Percentiles rank a stretch among this genome's conserved stretches.
These are phyloP conservation scores for Mycena kentingensis DNA, from an alignment of 768 basidiomycete species.

Conservation along the genomic window DNA sequence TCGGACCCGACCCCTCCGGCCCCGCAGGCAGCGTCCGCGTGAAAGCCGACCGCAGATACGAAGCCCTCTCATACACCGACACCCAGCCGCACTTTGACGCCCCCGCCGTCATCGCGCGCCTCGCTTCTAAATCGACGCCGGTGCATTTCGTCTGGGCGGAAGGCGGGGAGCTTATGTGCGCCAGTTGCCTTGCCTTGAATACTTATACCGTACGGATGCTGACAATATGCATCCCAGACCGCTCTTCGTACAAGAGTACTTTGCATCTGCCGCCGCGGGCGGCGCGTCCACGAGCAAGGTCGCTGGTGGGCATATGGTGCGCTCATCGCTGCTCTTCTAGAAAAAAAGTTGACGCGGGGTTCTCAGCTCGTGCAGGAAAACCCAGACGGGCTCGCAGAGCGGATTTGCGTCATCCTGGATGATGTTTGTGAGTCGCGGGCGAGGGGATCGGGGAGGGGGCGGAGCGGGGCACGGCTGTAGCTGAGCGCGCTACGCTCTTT, in stretches of 20 bases:
- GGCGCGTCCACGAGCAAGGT: constrained; percentile 31
- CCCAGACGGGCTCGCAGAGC: constrained; percentile 29
- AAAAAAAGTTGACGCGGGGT: background rate
- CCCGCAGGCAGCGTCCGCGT: constrained; percentile 23
- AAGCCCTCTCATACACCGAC: constrained; percentile 10
- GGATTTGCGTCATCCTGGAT: constrained; percentile 27
- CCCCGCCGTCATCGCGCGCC: background rate
- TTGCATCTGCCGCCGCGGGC: constrained; percentile 24
- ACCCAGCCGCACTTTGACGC: constrained; percentile 7
- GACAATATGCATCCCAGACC: constrained; percentile 26
- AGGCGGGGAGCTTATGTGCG: constrained; percentile 14
- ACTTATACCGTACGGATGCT: background rate
- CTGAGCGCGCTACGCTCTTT: too few relatives aligned
- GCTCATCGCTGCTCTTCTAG: background rate
- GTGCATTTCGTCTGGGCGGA: constrained; percentile 19
- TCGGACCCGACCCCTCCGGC: constrained; percentile 32
- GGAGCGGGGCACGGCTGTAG: too few relatives aligned
- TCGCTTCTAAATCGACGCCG: too few relatives aligned
- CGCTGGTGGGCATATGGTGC: constrained; percentile 32
- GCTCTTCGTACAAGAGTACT: constrained; percentile 29
- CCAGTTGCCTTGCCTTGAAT: background rate
- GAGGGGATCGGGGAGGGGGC: too few relatives aligned
- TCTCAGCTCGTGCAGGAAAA: constrained; percentile 36
- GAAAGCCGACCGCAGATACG: constrained; percentile 9
- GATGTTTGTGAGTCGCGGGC: too few relatives aligned